A percentile compares a stretch with the other conserved stretches of the same genome.
These are phyloP conservation scores for Westerdykella sp. DNA, from an alignment of 2,329 filamentous ascomycete species.

Conservation along the genomic window DNA sequence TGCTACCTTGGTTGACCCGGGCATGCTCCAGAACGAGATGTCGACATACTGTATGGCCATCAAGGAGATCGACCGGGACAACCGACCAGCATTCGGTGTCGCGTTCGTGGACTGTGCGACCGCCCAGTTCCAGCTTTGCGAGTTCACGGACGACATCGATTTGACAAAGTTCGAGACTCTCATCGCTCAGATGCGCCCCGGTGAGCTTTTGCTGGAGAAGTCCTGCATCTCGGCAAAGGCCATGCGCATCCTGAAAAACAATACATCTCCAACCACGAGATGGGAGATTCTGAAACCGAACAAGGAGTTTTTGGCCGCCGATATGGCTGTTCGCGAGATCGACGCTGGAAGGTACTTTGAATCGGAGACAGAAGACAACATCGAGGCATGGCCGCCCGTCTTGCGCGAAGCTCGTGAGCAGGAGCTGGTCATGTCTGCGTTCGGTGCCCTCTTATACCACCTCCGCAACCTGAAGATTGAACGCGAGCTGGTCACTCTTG, in stretches of 20 bases:
- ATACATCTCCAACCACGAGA: slow-evolving; percentile 83
- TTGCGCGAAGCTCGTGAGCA: slow-evolving; percentile 69
- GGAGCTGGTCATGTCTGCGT: slow-evolving; percentile 79
- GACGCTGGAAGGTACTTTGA: slow-evolving; percentile 74
- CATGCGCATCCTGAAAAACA: slow-evolving; percentile 90
- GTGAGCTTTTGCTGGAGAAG: slow-evolving; percentile 82
- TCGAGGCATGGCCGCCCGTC: slow-evolving; percentile 69
- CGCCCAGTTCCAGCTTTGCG: slow-evolving; percentile 87
- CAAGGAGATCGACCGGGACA: slow-evolving; percentile 64
- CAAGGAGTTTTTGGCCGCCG: slow-evolving; percentile 86
- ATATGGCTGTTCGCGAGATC: slow-evolving; percentile 74
- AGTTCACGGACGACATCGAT: slow-evolving; percentile 86
- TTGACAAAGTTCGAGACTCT: slow-evolving; percentile 97
- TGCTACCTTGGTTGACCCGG: slow-evolving; percentile 88
- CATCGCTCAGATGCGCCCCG: slow-evolving; percentile 82
- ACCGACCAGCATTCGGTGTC: slow-evolving; percentile 78
- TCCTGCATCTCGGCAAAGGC: slow-evolving; percentile 80
- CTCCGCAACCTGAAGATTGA: slow-evolving; percentile 80
- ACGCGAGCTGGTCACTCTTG: slow-evolving; percentile 75
- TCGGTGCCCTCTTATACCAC: slow-evolving; percentile 85
- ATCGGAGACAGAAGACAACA: slow-evolving; percentile 49
- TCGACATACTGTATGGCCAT: slow-evolving; percentile 93
- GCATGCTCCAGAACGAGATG: slow-evolving; percentile 98
- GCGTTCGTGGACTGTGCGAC: slow-evolving; percentile 94
- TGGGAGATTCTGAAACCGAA: slow-evolving; percentile 89